phyloP scores from a whole-genome alignment of 495 filamentous ascomycete species.

The Hypoxylon cercidicola region DNA sequence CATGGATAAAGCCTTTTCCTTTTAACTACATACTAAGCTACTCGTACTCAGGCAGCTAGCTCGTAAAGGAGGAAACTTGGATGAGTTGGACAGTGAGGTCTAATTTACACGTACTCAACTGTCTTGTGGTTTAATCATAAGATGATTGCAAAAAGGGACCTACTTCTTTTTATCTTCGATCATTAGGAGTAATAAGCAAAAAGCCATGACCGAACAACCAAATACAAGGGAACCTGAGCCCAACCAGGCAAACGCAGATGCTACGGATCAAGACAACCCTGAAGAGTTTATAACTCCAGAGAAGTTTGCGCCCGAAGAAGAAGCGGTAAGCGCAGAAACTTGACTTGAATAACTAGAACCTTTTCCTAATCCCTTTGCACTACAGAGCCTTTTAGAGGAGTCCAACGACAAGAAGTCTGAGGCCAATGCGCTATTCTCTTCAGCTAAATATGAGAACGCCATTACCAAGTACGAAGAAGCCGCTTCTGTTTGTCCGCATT shows the following conservation, averaged over 20 bases:
- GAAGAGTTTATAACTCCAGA: constrained; percentile 36
- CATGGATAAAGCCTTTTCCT: constrained; percentile 1
- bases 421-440: constrained; percentile 81
- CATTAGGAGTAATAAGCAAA: background rate
- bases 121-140: too few relatives aligned
- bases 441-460: constrained; percentile 80
- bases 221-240: constrained; percentile 7
- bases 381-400: constrained; percentile 74
- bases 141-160: too few relatives aligned
- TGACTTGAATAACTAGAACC: too few relatives aligned
- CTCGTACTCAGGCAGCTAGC: too few relatives aligned
- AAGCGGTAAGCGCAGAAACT: constrained; percentile 65
- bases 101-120: too few relatives aligned
- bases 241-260: constrained; percentile 8
- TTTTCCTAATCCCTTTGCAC: background rate
- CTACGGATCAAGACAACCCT: constrained; percentile 17
- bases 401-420: constrained; percentile 78
- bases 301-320: constrained; percentile 74
- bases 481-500: constrained; percentile 81
- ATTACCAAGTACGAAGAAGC: constrained; percentile 90
- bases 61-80: too few relatives aligned
- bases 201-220: constrained; percentile 19
- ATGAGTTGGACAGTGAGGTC: too few relatives aligned
- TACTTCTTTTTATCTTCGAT: too few relatives aligned
- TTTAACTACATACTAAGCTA: background rate